phyloP scores from a whole-genome alignment of 2,329 filamentous ascomycete species.

The Sporothrix curviconia region DNA sequence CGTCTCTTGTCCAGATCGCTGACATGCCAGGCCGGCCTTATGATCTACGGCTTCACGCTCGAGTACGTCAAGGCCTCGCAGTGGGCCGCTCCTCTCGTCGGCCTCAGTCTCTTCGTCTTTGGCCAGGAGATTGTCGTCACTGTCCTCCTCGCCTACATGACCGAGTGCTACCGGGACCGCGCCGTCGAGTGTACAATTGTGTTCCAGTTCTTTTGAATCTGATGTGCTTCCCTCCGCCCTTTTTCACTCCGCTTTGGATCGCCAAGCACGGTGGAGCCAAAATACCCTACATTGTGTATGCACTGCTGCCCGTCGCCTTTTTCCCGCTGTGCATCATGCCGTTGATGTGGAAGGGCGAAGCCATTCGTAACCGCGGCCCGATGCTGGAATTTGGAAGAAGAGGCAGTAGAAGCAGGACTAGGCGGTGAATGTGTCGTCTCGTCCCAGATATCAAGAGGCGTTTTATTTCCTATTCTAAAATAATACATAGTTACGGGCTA shows the following conservation, averaged over 20 bases:
- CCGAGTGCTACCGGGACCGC: slow-evolving; percentile 18
- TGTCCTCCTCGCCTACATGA: slow-evolving; percentile 18
- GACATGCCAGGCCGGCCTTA: neutral
- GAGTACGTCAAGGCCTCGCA: slow-evolving; percentile 6
- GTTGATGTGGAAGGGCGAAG: slow-evolving; percentile 18
- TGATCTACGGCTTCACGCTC: slow-evolving; percentile 17
- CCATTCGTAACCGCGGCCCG: slow-evolving; percentile 9
- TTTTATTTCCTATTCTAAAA: neutral
- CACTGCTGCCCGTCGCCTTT: slow-evolving; percentile 12
- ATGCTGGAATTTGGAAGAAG: neutral
- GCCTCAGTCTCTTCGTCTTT: slow-evolving; percentile 11
- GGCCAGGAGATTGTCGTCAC: slow-evolving; percentile 19
- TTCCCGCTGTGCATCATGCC: slow-evolving; percentile 14
- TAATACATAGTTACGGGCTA: too few relatives aligned
- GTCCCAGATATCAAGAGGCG: too few relatives aligned
- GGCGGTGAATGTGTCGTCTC: too few relatives aligned
- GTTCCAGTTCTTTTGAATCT: slow-evolving; percentile 20
- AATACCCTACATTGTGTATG: slow-evolving; percentile 17
- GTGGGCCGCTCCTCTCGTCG: slow-evolving; percentile 12
- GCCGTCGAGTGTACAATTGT: slow-evolving; percentile 19
- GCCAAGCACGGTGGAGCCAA: slow-evolving; percentile 9
- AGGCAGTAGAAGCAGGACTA: neutral
- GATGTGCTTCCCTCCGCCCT: slow-evolving; percentile 18
- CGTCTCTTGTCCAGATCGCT: neutral
- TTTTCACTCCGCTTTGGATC: slow-evolving; percentile 19